These are phyloP conservation scores for Chloris gayana DNA, from an alignment of 176 grass and related monocot species.

Conservation along the genomic window DNA sequence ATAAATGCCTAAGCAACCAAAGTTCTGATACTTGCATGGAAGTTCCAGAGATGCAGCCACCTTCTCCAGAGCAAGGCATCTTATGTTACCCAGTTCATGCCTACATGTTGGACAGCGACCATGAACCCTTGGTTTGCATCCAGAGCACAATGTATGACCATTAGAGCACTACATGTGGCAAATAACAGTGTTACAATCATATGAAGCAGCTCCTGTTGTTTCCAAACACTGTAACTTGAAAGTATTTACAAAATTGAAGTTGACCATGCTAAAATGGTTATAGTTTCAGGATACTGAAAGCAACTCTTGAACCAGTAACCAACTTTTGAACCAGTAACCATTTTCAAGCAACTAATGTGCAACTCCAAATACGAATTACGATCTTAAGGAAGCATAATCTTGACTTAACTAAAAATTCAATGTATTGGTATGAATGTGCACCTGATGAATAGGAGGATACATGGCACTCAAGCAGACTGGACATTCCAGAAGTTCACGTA, in stretches of 20 bases:
- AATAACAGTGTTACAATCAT: conserved; percentile 31
- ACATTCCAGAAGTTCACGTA: conserved; percentile 81
- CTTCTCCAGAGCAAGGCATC: conserved; percentile 66
- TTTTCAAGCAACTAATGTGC: no score
- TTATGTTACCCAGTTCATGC: conserved; percentile 67
- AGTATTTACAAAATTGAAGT: not conserved
- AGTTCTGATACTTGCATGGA: conserved; percentile 58
- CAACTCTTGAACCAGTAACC: conserved; percentile 11
- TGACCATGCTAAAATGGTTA: not conserved
- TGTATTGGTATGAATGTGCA: conserved; percentile 14
- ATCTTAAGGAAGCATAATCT: not conserved
- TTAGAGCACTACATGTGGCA: conserved; percentile 54
- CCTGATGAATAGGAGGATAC: conserved; percentile 90
- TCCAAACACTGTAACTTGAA: not conserved
- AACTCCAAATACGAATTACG: no score
- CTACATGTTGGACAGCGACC: conserved; percentile 62
- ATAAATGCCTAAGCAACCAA: conserved; percentile 57
- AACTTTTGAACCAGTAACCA: not conserved
- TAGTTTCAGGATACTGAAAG: conserved; percentile 21
- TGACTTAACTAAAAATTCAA: not conserved
- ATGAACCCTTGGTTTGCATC: conserved; percentile 66
- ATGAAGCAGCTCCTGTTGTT: not conserved
- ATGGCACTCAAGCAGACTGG: conserved; percentile 80
- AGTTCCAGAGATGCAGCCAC: conserved; percentile 68
- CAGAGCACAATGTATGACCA: conserved; percentile 62